Conservation (phyloP, 331 rosid species). For the Pyrus hybrid region DNA sequence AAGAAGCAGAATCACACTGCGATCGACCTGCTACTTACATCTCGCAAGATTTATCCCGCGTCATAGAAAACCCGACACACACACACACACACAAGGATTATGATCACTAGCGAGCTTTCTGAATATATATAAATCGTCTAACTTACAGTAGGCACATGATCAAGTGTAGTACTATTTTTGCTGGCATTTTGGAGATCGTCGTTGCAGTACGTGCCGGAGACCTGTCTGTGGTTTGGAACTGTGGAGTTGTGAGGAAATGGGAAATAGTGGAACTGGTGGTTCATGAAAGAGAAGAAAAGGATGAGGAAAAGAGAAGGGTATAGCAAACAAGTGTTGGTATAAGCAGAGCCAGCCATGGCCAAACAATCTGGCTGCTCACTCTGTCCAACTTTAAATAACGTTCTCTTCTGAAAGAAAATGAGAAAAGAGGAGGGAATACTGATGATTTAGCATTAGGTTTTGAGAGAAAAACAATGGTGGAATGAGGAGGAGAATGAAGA, state of each 20-base stretch:
- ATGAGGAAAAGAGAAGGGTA: constrained; percentile 27
- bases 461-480: neutral
- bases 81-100: neutral
- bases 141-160: neutral
- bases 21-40: neutral
- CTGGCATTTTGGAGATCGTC: neutral
- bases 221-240: neutral
- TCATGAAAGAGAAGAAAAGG: constrained; percentile 19
- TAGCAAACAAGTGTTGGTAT: neutral
- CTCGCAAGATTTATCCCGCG: neutral
- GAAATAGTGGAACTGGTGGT: neutral
- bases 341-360: constrained; percentile 21
- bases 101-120: neutral
- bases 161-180: neutral
- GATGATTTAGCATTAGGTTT: neutral
- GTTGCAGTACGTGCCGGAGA: neutral
- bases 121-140: neutral
- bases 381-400: neutral
- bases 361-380: neutral
- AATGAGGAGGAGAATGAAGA: neutral
- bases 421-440: neutral
- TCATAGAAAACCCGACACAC: neutral
- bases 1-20: neutral
- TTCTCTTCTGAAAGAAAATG: neutral
- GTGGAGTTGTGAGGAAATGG: neutral